These are phyloP conservation scores for Lecanicillium sp. DNA, from an alignment of 2,329 filamentous ascomycete species.

Conservation along the genomic window DNA sequence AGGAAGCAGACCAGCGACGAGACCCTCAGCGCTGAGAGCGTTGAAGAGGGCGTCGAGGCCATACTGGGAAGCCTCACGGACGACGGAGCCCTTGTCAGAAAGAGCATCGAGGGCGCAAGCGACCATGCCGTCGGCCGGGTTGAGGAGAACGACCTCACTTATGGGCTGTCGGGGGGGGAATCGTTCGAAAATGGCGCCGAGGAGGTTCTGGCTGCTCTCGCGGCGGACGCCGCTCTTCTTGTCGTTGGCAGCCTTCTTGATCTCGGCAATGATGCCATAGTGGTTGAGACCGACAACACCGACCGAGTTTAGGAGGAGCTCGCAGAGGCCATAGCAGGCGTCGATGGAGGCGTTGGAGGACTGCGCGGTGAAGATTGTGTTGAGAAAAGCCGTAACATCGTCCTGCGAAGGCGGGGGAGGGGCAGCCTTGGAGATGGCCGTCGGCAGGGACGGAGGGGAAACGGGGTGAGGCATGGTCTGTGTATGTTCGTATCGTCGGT, in stretches of 20 bases:
- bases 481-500: constrained; percentile 6
- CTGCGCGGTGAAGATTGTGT: constrained; percentile 62
- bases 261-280: constrained; percentile 49
- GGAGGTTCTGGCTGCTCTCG: constrained; percentile 90
- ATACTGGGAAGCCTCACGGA: constrained; percentile 89
- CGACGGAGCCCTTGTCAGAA: constrained; percentile 81
- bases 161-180: constrained; percentile 72
- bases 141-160: constrained; percentile 73
- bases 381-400: constrained; percentile 59
- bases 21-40: constrained; percentile 71
- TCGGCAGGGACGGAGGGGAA: constrained; percentile 35
- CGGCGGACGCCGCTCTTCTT: constrained; percentile 86
- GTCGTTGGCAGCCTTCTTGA: constrained; percentile 72
- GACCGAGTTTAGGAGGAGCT: constrained; percentile 48
- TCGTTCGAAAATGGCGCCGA: constrained; percentile 89
- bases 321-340: constrained; percentile 55
- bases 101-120: constrained; percentile 73
- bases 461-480: constrained; percentile 42
- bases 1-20: constrained; percentile 77
- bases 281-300: constrained; percentile 46
- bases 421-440: constrained; percentile 42
- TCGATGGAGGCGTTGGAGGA: constrained; percentile 65
- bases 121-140: constrained; percentile 73
- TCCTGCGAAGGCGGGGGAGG: constrained; percentile 56
- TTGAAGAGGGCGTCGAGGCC: constrained; percentile 84